Percentiles rank a stretch among this genome's conserved stretches.
phyloP scores from a whole-genome alignment of 176 grass and related monocot genomes.

The Zizania latifolia region DNA sequence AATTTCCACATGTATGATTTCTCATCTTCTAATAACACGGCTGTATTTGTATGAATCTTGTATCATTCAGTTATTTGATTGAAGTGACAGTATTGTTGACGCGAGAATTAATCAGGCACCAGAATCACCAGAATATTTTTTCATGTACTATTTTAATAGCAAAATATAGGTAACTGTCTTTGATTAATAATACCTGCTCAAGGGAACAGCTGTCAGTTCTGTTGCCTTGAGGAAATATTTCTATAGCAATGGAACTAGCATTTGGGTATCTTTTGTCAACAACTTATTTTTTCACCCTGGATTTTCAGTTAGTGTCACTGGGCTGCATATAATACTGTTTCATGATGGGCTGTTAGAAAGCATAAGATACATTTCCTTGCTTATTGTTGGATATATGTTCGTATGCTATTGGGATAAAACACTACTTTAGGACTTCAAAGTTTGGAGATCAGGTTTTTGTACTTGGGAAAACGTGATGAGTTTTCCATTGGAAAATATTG shows the following conservation, averaged over 20 bases:
- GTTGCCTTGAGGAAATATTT: constrained; percentile 24
- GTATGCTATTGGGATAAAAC: neutral
- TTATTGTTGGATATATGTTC: neutral
- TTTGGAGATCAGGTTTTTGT: neutral
- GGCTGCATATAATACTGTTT: neutral
- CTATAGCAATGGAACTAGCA: neutral
- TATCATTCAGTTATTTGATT: constrained; percentile 10
- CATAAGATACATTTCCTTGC: neutral
- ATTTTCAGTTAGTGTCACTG: neutral
- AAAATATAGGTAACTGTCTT: neutral
- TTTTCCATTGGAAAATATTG: neutral
- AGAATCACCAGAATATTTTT: neutral
- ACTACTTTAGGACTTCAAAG: neutral
- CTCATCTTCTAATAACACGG: neutral
- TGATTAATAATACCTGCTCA: neutral
- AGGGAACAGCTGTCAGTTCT: constrained; percentile 6
- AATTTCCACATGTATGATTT: constrained; percentile 16
- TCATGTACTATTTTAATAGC: neutral
- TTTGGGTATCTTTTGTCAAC: neutral
- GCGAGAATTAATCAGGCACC: neutral
- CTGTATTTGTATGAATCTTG: neutral
- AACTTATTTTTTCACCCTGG: constrained; percentile 9
- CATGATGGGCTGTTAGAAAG: neutral
- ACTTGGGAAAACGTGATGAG: neutral
- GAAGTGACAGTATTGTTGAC: neutral